Base-by-base conservation (phyloP, 805 yeast genomes). In the Metschnikowia gelsemii region DNA sequence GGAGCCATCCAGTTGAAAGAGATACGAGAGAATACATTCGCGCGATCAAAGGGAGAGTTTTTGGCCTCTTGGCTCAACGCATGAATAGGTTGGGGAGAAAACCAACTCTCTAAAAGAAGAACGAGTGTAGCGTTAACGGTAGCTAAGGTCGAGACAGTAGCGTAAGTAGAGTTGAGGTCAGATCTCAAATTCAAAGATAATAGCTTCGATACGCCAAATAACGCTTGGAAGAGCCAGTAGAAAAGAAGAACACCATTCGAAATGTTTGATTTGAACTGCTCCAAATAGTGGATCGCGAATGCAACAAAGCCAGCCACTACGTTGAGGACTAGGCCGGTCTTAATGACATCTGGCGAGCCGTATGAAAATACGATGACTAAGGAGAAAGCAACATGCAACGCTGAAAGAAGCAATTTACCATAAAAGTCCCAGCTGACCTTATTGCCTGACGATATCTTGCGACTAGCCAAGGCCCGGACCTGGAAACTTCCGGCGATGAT, bases 1-100 rank as follows among this genome's bases (percentile, higher is more conserved):
- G 76, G 80, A 16, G 88, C 80, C 95, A 93, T 87, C 98, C 99
- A 93, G 20, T 81, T 67, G 61, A 93, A 91, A 0, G 95, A 82
- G 38, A 91, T 68, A 38, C 77, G 70, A 2, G 95, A 83, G 49
- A 91, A 78, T 12, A 89, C 66, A 58, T 90, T 82, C 9, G 50
- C 56, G 3, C 45, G 32, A 42, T 34, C 56, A 32, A 39, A 52
- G 2, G 55, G 55, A 14, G 56, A 51, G n/a, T 23, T 22, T 7
- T 43, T 40, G 19, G 32, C 21, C n/a, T 42, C 42, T 8, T 25
- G 17, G 5, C 22, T 22, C 34, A 28, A 40, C 4, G 45, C 24
- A 19, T 26, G 33, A n/a, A 47, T 28, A 5, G 65, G 50, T 33
- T 52, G 50, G 18, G 64, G 57, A 1, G 72, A 77, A 16, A 68